Conservation (phyloP, 1,284 basidiomycete genomes). For the Laetiporus sulphureus region DNA sequence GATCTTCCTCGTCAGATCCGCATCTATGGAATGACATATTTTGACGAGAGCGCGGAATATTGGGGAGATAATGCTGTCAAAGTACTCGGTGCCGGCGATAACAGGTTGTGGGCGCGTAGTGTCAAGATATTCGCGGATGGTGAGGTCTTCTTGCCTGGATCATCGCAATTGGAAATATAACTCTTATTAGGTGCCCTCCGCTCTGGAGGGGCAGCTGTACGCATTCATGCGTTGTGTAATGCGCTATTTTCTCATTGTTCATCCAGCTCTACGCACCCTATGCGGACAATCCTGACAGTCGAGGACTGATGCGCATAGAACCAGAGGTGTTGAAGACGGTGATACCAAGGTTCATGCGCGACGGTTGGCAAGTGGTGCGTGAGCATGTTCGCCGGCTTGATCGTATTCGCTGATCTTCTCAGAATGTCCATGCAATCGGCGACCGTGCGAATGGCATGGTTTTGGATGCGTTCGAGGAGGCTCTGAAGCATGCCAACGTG, state of each 20-base stretch:
- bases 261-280: conserved; percentile 71
- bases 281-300: conserved; percentile 68
- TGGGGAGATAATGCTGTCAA: conserved; percentile 66
- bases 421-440: conserved; percentile 91
- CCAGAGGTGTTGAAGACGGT: conserved; percentile 56
- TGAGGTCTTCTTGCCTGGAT: conserved; percentile 18
- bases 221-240: conserved; percentile 16
- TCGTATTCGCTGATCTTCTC: no score
- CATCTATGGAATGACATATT: conserved; percentile 69
- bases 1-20: conserved; percentile 49
- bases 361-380: conserved; percentile 79
- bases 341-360: conserved; percentile 64
- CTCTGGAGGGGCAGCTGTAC: conserved; percentile 83
- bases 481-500: conserved; percentile 51
- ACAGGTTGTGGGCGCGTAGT: conserved; percentile 65
- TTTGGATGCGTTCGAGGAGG: conserved; percentile 74
- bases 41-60: conserved; percentile 65
- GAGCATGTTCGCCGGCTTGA: no score
- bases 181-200: conserved; percentile 69
- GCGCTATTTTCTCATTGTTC: conserved; percentile 1
- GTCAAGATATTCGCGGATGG: conserved; percentile 91
- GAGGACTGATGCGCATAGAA: conserved; percentile 72
- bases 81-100: conserved; percentile 50
- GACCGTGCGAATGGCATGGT: conserved; percentile 86
- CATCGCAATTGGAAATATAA: conserved; percentile 3